phyloP scores from a whole-genome alignment of 1,139 yeast species.

The Candida pseudoviswanathii region DNA sequence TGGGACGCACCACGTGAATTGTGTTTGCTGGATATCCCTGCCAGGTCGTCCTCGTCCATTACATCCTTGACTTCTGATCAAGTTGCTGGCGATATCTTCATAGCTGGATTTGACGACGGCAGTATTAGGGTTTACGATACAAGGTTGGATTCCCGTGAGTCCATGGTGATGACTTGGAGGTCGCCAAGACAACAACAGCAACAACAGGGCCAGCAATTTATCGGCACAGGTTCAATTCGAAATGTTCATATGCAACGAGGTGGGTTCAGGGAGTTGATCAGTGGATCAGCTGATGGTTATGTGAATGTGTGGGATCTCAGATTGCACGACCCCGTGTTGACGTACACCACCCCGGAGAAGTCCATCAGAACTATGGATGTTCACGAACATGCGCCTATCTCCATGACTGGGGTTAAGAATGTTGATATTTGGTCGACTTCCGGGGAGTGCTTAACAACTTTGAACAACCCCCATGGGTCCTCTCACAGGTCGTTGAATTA shows the following conservation, averaged over 20 bases:
- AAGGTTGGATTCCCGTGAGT: slow-evolving; percentile 79
- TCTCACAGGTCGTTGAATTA: slow-evolving; percentile 49
- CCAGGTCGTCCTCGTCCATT: slow-evolving; percentile 86
- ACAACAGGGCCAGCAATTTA: slow-evolving; percentile 6
- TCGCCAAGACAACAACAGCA: slow-evolving; percentile 22
- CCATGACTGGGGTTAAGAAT: slow-evolving; percentile 81
- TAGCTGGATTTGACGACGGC: slow-evolving; percentile 95
- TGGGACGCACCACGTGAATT: slow-evolving; percentile 98
- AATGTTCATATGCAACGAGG: slow-evolving; percentile 97
- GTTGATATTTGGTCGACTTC: slow-evolving; percentile 88
- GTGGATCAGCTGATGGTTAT: slow-evolving; percentile 81
- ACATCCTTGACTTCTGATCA: slow-evolving; percentile 93
- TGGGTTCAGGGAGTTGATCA: slow-evolving; percentile 85
- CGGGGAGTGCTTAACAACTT: slow-evolving; percentile 69
- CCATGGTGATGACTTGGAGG: slow-evolving; percentile 85
- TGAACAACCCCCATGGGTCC: slow-evolving; percentile 56
- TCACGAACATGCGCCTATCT: slow-evolving; percentile 95
- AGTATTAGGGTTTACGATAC: slow-evolving; percentile 88
- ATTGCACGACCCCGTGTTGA: slow-evolving; percentile 64
- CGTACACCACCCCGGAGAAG: slow-evolving; percentile 58
- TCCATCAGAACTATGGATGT: slow-evolving; percentile 76
- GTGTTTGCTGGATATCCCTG: slow-evolving; percentile 85
- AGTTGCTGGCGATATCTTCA: slow-evolving; percentile 88
- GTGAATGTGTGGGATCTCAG: slow-evolving; percentile 93
- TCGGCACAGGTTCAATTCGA: slow-evolving; percentile 56